A percentile compares a stretch with the other conserved stretches of the same genome.
These are phyloP conservation scores for Typha latifolia DNA, from an alignment of 176 grass and related monocot species.

Conservation along the genomic window DNA sequence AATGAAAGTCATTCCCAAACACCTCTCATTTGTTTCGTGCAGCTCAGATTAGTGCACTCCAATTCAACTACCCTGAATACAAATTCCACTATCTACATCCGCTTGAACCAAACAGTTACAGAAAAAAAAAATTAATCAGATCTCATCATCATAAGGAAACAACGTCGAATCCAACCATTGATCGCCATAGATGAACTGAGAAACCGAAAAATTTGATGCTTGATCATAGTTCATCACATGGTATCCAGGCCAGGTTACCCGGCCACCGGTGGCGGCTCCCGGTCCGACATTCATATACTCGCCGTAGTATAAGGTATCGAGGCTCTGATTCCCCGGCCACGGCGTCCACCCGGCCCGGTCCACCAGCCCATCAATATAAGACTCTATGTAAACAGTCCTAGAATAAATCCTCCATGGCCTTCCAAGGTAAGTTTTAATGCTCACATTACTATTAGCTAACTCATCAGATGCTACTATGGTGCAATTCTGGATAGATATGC, in stretches of 20 bases:
- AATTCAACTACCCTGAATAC: too few relatives aligned
- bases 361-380: background rate
- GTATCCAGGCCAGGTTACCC: constrained; percentile 43
- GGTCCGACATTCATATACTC: constrained; percentile 69
- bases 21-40: too few relatives aligned
- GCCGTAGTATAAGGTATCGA: constrained; percentile 51
- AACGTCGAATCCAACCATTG: constrained; percentile 60
- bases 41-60: too few relatives aligned
- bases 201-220: constrained; percentile 41
- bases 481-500: constrained; percentile 72
- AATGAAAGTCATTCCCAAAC: too few relatives aligned
- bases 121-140: too few relatives aligned
- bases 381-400: too few relatives aligned
- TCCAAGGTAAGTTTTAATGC: background rate
- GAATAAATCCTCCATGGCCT: background rate
- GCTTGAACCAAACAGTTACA: too few relatives aligned
- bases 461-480: constrained; percentile 45
- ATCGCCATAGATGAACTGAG: constrained; percentile 59
- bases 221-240: constrained; percentile 48
- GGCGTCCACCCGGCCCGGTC: background rate
- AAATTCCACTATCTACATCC: too few relatives aligned
- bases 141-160: constrained; percentile 51
- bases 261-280: constrained; percentile 23
- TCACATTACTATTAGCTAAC: background rate
- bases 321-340: too few relatives aligned